Base-by-base conservation (phyloP, 176 grass and related monocot genomes). In the Otatea glauca region DNA sequence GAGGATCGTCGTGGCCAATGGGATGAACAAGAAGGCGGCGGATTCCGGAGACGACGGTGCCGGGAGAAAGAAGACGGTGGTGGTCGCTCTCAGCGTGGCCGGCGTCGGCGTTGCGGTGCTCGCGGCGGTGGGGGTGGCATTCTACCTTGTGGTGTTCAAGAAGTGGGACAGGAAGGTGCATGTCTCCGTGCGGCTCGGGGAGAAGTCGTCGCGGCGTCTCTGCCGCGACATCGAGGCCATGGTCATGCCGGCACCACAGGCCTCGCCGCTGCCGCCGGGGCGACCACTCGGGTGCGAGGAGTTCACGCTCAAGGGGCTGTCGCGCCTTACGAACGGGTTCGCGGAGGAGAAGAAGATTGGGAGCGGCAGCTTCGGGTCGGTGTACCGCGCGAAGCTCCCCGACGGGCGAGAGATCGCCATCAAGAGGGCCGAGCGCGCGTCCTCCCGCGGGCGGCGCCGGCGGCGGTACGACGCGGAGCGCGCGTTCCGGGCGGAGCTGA, bases 401-500 rank as follows among this genome's bases (percentile, higher is more conserved):
- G 89, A 92, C 85, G 93, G 96, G 2, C 84, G 88, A 7, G 89
- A 86, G 42, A 78, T 93, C 23, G 97, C 97, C 38, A 81, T 99
- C 39, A 99, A 99, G 87, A 82, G 93, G 0, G 91, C 93, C 6
- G 83, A 94, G 70, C 29, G 79, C 25, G 64, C 85, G 15, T 55
- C 59, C 9, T 25, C 70, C 18, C 16, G 34, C 0, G 63, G 23
- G 0, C 55, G 76, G 2, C 70, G 69, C 0, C 74, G 76, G 16
- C 86, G 89, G 0, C 75, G 82, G 16, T 73, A 85, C 47, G 86
- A 94, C 53, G 25, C 79, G 5, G 91, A 99, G 82, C 84, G 84
- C 56, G 93, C 93, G 29, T 99, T 99, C 84, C 64, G 84, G 24
- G 90, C 97, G 4, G 97, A 99, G 84, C 86, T 99, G 4, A 60